A percentile compares a stretch with the other conserved stretches of the same genome.
phyloP scores from a whole-genome alignment of 2,329 filamentous ascomycete species.

The Talaromyces sp. region DNA sequence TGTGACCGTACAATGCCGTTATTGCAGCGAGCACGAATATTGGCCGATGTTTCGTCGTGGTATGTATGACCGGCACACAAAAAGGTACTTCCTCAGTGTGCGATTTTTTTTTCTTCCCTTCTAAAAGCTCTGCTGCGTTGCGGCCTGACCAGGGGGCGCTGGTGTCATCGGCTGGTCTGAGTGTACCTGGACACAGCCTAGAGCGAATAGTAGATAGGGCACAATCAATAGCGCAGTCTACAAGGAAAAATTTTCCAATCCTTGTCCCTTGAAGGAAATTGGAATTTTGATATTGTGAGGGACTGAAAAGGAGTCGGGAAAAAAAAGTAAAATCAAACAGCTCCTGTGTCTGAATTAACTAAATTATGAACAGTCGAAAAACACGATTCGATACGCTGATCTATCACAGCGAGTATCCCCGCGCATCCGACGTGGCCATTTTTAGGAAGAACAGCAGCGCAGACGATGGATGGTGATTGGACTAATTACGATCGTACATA shows the following conservation, averaged over 20 bases:
- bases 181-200: conserved; percentile 16
- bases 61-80: neutral
- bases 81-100: neutral
- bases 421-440: conserved; percentile 18
- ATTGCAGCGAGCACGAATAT: neutral
- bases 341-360: neutral
- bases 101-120: conserved; percentile 5
- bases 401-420: conserved; percentile 15
- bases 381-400: conserved; percentile 3
- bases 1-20: neutral
- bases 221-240: conserved; percentile 13
- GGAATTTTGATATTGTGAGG: neutral
- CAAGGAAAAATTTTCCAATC: conserved; percentile 10
- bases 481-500: conserved; percentile 4
- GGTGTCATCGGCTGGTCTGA: conserved; percentile 20
- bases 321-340: neutral
- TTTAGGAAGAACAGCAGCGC: neutral
- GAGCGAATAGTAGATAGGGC: conserved; percentile 3
- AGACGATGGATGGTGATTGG: conserved; percentile 9
- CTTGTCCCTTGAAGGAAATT: conserved; percentile 1
- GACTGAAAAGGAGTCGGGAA: neutral
- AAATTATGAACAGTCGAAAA: neutral
- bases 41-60: neutral
- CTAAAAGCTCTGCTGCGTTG: conserved; percentile 18
- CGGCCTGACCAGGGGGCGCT: conserved; percentile 22